Base-by-base conservation (phyloP, 2,329 filamentous ascomycete genomes). In the Penicillium sp. region DNA sequence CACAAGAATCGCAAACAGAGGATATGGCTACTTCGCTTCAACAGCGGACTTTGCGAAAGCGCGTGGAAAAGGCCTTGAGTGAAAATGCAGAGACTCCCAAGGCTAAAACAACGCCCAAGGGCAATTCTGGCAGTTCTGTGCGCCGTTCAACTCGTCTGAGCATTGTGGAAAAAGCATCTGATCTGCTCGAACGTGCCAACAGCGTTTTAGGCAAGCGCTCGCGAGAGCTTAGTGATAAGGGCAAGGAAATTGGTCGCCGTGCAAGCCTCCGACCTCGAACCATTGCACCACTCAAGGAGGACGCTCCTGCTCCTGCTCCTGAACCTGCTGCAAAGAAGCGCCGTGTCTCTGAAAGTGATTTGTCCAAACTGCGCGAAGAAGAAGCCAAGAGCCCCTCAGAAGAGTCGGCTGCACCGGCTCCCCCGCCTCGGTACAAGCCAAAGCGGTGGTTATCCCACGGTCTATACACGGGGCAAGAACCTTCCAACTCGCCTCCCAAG, bases 381-480 rank as follows among this genome's bases (percentile, higher is more conserved):
- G 62, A 68, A 18, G 56, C 63, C 3, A 46, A 54, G 16, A 27
- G 59, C 19, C 59, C 58, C 5, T 49, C 63, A 19, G 66, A 70
- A 51, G 69, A 72, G 31, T 55, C 63, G 13, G 33, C 55, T 13
- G 55, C 56, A 3, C 60, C 55, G 3, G 60, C 68, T 27, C 56
- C 67, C 39, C 59, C 63, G 52, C 70, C 54, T 31, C 68, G 55
- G 58, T 71, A 61, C 68, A 83, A 66, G 74, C 77, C 81, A 53
- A 96, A 96, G 80, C 87, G 87, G 65, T 98, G 90, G 85, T 81
- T 96, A 55, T 81, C 83, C 54, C 90, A 92, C 73, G 95, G 94
- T 10, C 81, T 98, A 14, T 98, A 96, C 70, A 88, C 91, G 0
- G 95, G 95, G 31, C 94, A 97, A 73, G 82, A 87, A 33, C 77